Conservation (phyloP, 306 rosid species). For the Dryas octopetala region DNA sequence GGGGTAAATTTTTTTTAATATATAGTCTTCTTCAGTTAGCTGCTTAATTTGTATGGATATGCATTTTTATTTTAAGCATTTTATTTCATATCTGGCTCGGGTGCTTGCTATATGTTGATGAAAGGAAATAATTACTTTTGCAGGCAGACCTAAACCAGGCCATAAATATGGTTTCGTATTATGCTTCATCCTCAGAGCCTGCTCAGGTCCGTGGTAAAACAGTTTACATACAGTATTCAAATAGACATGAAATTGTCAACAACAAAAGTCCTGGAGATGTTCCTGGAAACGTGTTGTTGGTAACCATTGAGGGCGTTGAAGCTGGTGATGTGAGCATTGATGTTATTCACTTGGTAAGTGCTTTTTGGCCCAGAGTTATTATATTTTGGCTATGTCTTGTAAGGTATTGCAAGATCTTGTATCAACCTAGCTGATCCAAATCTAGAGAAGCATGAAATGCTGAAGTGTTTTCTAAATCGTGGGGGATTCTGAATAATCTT, state of each 20-base stretch:
- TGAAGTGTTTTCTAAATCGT: background rate
- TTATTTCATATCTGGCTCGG: background rate
- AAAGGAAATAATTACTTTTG: conserved; percentile 17
- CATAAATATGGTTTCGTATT: conserved; percentile 88
- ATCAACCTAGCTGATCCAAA: conserved; percentile 9
- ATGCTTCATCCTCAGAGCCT: conserved; percentile 91
- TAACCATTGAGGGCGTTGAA: conserved; percentile 88
- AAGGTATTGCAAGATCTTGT: conserved; percentile 9
- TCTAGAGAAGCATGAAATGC: background rate
- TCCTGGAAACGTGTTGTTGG: conserved; percentile 91
- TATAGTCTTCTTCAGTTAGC: background rate
- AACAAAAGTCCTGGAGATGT: conserved; percentile 92
- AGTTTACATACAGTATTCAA: conserved; percentile 88
- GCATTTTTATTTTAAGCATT: background rate
- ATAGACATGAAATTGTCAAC: conserved; percentile 89
- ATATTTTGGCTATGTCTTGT: conserved; percentile 1
- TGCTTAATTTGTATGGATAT: background rate
- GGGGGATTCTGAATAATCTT: background rate
- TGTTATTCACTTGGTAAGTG: conserved; percentile 83
- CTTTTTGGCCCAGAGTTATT: conserved; percentile 8
- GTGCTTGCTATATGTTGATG: background rate
- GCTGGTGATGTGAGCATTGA: conserved; percentile 97
- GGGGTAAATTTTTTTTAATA: too few relatives aligned
- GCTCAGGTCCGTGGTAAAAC: conserved; percentile 92
- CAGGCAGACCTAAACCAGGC: conserved; percentile 92